These are phyloP conservation scores for Allium fistulosum DNA, from an alignment of 106 monocot genomes.

Conservation along the genomic window DNA sequence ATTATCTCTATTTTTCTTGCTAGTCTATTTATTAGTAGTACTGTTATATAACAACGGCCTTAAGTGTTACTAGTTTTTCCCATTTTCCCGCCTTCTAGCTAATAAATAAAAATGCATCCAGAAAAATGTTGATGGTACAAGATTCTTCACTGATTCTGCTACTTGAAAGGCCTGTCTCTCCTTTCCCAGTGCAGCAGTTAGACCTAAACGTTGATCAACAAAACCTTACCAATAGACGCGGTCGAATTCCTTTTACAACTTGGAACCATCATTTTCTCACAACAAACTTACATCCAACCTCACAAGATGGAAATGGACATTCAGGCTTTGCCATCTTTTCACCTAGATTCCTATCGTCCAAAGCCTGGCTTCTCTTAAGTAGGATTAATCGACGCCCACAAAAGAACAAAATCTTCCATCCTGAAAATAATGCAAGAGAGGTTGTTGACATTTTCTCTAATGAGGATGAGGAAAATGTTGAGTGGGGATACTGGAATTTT, in stretches of 20 bases:
- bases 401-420: constrained; percentile 13
- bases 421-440: constrained; percentile 29
- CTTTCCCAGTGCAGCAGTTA: constrained; percentile 70
- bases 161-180: constrained; percentile 85
- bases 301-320: constrained; percentile 31
- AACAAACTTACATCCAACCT: constrained; percentile 28
- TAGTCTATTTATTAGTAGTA: no score
- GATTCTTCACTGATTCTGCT: constrained; percentile 50
- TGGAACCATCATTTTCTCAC: constrained; percentile 52
- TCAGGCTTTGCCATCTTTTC: constrained; percentile 76
- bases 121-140: constrained; percentile 47
- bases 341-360: constrained; percentile 41
- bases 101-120: background rate
- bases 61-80: no score
- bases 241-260: constrained; percentile 57
- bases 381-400: constrained; percentile 14
- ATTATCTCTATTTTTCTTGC: background rate
- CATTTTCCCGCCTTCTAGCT: no score
- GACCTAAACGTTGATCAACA: constrained; percentile 39
- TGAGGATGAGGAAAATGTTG: constrained; percentile 41
- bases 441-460: constrained; percentile 62
- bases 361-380: constrained; percentile 66
- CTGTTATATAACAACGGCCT: no score
- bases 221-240: constrained; percentile 57
- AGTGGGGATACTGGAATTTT: constrained; percentile 75